These are phyloP conservation scores for Fusarium foetens DNA, from an alignment of 2,329 filamentous ascomycete genomes.

Conservation along the genomic window DNA sequence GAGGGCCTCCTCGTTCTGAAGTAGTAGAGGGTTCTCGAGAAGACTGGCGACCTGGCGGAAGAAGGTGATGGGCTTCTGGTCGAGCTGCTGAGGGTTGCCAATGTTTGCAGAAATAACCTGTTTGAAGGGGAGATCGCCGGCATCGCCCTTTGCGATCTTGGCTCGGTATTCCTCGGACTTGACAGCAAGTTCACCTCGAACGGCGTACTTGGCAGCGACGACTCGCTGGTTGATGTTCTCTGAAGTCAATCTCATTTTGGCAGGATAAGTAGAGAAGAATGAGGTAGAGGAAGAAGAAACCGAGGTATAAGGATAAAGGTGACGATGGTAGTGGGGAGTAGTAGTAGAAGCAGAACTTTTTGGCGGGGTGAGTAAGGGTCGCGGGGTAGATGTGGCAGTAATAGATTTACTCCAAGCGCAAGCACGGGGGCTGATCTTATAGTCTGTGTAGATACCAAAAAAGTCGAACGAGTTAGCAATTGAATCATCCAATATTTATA, in stretches of 20 bases:
- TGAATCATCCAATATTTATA: conserved; percentile 19
- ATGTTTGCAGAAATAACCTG: conserved; percentile 97
- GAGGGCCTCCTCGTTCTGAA: conserved; percentile 86
- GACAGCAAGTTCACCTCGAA: conserved; percentile 93
- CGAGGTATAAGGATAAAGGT: conserved; percentile 21
- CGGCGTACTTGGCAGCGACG: conserved; percentile 90
- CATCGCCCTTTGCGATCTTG: conserved; percentile 69
- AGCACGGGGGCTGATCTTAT: conserved; percentile 33
- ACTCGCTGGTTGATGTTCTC: conserved; percentile 95
- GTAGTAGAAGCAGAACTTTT: conserved; percentile 35
- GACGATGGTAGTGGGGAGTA: conserved; percentile 28
- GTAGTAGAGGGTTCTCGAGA: conserved; percentile 86
- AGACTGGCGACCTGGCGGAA: conserved; percentile 96
- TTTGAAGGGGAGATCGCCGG: conserved; percentile 77
- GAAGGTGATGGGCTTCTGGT: conserved; percentile 99
- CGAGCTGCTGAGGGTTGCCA: conserved; percentile 97
- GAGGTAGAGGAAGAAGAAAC: conserved; percentile 3
- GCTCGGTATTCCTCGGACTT: conserved; percentile 92
- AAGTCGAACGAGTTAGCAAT: conserved; percentile 42
- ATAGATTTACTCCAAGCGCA: conserved; percentile 36
- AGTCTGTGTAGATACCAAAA: conserved; percentile 18
- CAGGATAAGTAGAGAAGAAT: conserved; percentile 48
- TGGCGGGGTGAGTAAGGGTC: conserved; percentile 44
- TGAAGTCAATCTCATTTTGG: conserved; percentile 67
- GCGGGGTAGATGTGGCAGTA: conserved; percentile 42